Conservation (phyloP, 176 grass and related monocot genomes). For the Aegilops sharonensis region DNA sequence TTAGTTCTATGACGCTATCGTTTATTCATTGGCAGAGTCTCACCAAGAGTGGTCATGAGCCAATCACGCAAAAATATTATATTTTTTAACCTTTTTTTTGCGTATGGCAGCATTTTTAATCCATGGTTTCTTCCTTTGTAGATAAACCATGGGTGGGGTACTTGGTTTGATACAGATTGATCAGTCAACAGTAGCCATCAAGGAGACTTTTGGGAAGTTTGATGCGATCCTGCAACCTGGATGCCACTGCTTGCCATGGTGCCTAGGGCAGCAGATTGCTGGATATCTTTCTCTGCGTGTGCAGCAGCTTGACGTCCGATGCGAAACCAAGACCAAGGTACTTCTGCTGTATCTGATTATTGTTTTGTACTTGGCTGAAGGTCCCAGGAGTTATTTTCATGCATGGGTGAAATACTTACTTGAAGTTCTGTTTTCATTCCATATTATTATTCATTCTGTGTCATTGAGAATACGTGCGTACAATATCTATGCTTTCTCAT, state of each 20-base stretch:
- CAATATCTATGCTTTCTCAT: constrained; percentile 2
- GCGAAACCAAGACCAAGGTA: constrained; percentile 93
- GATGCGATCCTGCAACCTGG: constrained; percentile 62
- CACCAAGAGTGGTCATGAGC: background rate
- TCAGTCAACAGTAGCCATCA: constrained; percentile 80
- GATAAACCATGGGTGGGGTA: constrained; percentile 73
- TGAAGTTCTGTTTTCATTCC: background rate
- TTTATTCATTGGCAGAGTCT: background rate
- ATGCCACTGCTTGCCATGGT: constrained; percentile 81
- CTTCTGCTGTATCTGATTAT: background rate
- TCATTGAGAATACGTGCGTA: background rate
- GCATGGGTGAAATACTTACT: background rate
- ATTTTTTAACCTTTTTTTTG: background rate
- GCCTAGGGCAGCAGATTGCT: constrained; percentile 65
- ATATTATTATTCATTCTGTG: background rate
- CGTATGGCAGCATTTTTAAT: background rate
- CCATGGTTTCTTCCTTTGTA: constrained; percentile 10
- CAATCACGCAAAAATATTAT: background rate
- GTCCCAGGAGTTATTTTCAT: constrained; percentile 5
- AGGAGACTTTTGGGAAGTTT: constrained; percentile 79
- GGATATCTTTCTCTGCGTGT: constrained; percentile 85
- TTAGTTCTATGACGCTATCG: background rate
- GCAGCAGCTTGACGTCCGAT: constrained; percentile 82
- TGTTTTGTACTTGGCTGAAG: constrained; percentile 2
- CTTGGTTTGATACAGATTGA: constrained; percentile 71